phyloP scores from a whole-genome alignment of 2,329 filamentous ascomycete genomes.

The Polytolypa hystricis region DNA sequence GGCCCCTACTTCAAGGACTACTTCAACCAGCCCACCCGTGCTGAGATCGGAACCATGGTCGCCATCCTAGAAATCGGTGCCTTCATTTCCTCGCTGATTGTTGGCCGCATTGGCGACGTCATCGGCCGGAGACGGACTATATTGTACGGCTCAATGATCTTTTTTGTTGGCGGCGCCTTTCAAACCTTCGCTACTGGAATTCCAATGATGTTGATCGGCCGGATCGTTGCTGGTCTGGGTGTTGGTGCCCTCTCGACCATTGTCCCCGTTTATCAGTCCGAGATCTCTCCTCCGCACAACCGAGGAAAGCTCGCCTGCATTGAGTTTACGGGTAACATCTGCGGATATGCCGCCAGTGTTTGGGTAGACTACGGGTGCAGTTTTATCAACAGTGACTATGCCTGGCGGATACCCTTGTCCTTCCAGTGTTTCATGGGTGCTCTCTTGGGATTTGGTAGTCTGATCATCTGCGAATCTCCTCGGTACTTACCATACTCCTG shows the following conservation, averaged over 20 bases:
- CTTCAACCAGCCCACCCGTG: conserved; percentile 76
- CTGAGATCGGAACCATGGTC: conserved; percentile 92
- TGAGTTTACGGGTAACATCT: conserved; percentile 94
- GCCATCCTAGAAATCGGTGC: conserved; percentile 92
- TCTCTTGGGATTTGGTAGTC: conserved; percentile 70
- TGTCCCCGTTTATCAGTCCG: conserved; percentile 86
- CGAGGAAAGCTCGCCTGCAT: conserved; percentile 93
- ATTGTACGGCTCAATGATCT: conserved; percentile 83
- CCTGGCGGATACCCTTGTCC: conserved; percentile 80
- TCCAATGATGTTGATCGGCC: conserved; percentile 75
- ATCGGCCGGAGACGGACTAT: conserved; percentile 85
- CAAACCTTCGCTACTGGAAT: conserved; percentile 75
- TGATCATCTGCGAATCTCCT: conserved; percentile 93
- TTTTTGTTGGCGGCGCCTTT: conserved; percentile 70
- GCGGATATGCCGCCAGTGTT: conserved; percentile 88
- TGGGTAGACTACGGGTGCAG: conserved; percentile 99
- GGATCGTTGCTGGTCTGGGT: conserved; percentile 73
- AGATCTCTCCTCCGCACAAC: conserved; percentile 93
- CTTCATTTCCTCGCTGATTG: conserved; percentile 74
- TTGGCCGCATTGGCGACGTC: conserved; percentile 82
- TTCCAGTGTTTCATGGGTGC: conserved; percentile 94
- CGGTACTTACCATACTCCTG: conserved; percentile 44
- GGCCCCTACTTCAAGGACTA: conserved; percentile 82
- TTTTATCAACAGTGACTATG: conserved; percentile 71
- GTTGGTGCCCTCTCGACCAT: conserved; percentile 86